Conservation (phyloP, 176 grass and related monocot species). For the Elaeis guineensis region DNA sequence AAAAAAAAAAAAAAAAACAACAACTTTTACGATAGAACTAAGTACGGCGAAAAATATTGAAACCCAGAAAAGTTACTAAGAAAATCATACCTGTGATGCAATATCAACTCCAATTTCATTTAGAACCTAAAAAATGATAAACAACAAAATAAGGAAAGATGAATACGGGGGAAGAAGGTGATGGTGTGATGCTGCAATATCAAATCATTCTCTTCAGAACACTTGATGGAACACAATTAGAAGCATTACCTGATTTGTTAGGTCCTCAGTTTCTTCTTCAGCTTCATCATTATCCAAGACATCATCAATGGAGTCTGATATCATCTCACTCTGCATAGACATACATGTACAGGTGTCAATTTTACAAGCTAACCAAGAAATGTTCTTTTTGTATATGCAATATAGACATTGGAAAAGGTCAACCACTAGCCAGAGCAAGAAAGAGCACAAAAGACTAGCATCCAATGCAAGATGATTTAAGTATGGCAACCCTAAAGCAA, state of each 20-base stretch:
- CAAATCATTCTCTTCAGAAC: no score
- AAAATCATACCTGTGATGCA: conserved; percentile 71
- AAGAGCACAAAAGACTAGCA: no score
- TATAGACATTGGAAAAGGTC: no score
- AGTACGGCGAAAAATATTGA: conserved; percentile 1
- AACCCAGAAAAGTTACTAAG: conserved; percentile 3
- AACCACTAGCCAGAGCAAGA: no score
- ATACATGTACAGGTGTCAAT: no score
- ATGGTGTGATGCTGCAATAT: no score
- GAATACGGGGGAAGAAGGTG: no score
- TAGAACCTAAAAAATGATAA: conserved; percentile 56
- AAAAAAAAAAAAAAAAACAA: background rate
- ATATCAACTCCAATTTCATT: conserved; percentile 95
- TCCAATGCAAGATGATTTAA: no score
- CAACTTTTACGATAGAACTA: background rate
- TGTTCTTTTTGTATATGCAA: no score
- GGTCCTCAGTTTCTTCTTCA: conserved; percentile 93
- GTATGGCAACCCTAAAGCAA: conserved; percentile 7
- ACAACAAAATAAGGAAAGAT: background rate
- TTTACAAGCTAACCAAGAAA: no score
- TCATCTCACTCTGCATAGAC: conserved; percentile 79
- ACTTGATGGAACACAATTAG: no score
- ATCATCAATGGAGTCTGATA: conserved; percentile 72
- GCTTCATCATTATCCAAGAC: conserved; percentile 74
- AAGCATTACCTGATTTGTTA: conserved; percentile 67